These are phyloP conservation scores for Calonectria pteridis DNA, from an alignment of 2,329 filamentous ascomycete species.

Conservation along the genomic window DNA sequence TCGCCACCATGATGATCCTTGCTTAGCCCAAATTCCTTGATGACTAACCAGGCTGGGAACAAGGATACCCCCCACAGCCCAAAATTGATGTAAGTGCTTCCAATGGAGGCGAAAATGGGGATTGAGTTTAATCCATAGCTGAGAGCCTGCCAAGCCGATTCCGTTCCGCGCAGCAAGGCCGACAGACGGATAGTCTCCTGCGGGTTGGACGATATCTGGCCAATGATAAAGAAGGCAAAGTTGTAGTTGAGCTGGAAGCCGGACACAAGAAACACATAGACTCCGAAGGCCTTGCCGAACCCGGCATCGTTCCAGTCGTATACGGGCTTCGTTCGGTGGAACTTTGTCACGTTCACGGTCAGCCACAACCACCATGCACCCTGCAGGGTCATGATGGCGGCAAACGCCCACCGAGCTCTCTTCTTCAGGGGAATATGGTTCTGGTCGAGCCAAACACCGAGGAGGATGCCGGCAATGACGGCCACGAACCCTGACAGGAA, in stretches of 20 bases:
- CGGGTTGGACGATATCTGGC: slow-evolving; percentile 69
- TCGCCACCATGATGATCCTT: not conserved
- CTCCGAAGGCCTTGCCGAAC: slow-evolving; percentile 73
- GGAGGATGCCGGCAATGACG: slow-evolving; percentile 70
- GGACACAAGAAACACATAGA: slow-evolving; percentile 74
- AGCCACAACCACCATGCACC: slow-evolving; percentile 79
- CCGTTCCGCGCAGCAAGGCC: slow-evolving; percentile 73
- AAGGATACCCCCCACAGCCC: slow-evolving; percentile 72
- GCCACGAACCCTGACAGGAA: slow-evolving; percentile 76
- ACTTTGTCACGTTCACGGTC: slow-evolving; percentile 72
- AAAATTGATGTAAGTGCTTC: slow-evolving; percentile 76
- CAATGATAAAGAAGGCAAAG: slow-evolving; percentile 76
- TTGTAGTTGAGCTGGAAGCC: slow-evolving; percentile 80
- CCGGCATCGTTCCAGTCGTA: slow-evolving; percentile 74
- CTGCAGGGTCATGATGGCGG: slow-evolving; percentile 64
- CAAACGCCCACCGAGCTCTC: slow-evolving; percentile 66
- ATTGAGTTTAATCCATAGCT: slow-evolving; percentile 75
- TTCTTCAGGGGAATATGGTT: slow-evolving; percentile 62
- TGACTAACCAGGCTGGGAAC: slow-evolving; percentile 72
- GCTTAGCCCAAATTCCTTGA: not conserved
- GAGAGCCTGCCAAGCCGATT: slow-evolving; percentile 77
- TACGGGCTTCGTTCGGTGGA: slow-evolving; percentile 63
- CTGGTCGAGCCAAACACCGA: slow-evolving; percentile 72
- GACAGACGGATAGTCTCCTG: slow-evolving; percentile 74
- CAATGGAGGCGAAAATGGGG: slow-evolving; percentile 70